phyloP scores from a whole-genome alignment of 495 filamentous ascomycete genomes.

The Lasiosphaeria hispida region DNA sequence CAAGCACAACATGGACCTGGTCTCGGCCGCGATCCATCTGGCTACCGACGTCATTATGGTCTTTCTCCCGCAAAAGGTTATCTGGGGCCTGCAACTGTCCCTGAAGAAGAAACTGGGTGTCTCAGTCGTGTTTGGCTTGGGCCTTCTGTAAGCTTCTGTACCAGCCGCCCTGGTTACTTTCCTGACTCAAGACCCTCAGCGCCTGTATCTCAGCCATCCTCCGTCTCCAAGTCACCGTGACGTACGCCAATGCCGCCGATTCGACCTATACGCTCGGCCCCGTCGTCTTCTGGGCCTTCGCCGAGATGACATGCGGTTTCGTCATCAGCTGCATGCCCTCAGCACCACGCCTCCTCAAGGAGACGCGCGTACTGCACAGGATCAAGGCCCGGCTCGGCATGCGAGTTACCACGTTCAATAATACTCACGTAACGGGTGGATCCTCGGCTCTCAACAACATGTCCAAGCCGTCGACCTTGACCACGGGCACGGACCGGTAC shows the following conservation, averaged over 20 bases:
- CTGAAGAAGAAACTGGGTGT: slow-evolving; percentile 32
- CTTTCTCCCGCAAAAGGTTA: slow-evolving; percentile 33
- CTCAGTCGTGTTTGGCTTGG: slow-evolving; percentile 36
- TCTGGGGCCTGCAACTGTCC: slow-evolving; percentile 35
- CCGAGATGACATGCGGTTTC: slow-evolving; percentile 36
- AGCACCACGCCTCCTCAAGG: slow-evolving; percentile 23
- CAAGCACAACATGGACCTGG: slow-evolving; percentile 19
- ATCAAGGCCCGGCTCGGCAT: slow-evolving; percentile 17
- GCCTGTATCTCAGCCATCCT: slow-evolving; percentile 32
- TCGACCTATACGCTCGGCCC: slow-evolving; percentile 21
- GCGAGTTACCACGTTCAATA: slow-evolving; percentile 6
- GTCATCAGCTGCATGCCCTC: slow-evolving; percentile 30
- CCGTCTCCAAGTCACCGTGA: slow-evolving; percentile 28
- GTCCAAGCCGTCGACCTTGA: slow-evolving; percentile 7
- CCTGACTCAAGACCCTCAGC: slow-evolving; percentile 24
- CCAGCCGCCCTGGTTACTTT: background rate
- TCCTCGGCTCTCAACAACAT: background rate
- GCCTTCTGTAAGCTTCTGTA: slow-evolving; percentile 35
- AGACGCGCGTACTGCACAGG: slow-evolving; percentile 14
- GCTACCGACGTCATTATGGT: slow-evolving; percentile 36
- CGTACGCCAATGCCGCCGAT: slow-evolving; percentile 25
- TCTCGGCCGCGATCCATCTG: slow-evolving; percentile 31
- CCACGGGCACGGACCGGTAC: slow-evolving; percentile 15
- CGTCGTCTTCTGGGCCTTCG: slow-evolving; percentile 28
- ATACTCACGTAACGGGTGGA: background rate